Evolutionary conservation across 75 land plant genomes (phyloP), one percentile per base, ranked within the genome.

Genomic region (Picea glauca): DNA sequence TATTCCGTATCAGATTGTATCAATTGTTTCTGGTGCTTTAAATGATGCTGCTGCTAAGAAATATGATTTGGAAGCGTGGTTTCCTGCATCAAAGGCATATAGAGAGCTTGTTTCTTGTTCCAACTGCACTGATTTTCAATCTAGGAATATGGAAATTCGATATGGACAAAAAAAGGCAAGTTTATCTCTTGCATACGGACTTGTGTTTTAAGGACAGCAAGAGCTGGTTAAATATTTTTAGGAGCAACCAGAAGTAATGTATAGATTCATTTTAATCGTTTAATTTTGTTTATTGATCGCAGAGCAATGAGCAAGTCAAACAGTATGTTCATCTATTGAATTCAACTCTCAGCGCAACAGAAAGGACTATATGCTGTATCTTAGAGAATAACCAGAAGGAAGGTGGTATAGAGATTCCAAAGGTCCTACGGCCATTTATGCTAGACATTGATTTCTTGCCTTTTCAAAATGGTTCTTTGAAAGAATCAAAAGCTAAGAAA

Each of bases 41-140:
- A 96, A 96, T 85, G 99, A 96, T 85, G 91, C 93, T 30, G 99
- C 99, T 58, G 98, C 99, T 26, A 96, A 96, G 85, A 96, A 96
- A 81, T 96, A 92, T 84, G 99, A 96, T 74, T 85, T 96, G 79
- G 99, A 96, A 88, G 94, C 81, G 60, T 96, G 99, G 99, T 96
- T 94, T 77, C 99, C 99, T 68, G 97, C 97, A 35, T 96, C 99
- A 3, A 89, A 89, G 72, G 88, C 98, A n/a, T 88, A 86, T 79
- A 91, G 99, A 66, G 99, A 96, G 85, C 92, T 96, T 13, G 99
- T 96, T 11, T 96, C 99, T 35, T 96, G 99, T 77, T 96, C 99
- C 60, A 96, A 96, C 76, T 96, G 98, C 78, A 96, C 99, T 23
- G 99, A 96, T 74, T 96, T 85, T 68, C 99, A 96, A 59, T 76